phyloP scores from a whole-genome alignment of 1,284 basidiomycete species.

The Agaricales sp. region DNA sequence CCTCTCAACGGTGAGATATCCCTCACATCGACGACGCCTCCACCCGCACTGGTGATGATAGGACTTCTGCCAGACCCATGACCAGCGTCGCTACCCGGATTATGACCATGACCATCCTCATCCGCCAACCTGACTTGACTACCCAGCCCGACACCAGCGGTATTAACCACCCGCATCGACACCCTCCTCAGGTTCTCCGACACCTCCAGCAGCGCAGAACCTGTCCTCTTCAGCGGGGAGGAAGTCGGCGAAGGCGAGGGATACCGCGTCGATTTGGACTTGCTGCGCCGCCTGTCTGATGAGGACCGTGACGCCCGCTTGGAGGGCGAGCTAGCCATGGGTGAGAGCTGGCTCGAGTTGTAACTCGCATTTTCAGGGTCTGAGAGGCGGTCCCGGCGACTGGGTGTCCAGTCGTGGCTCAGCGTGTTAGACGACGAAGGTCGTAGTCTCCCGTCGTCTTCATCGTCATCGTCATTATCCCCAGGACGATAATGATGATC shows the following conservation, averaged over 20 bases:
- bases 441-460: constrained; percentile 21
- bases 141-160: constrained; percentile 55
- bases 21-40: constrained; percentile 38
- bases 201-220: constrained; percentile 45
- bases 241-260: constrained; percentile 42
- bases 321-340: no score
- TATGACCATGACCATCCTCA: constrained; percentile 30
- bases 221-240: constrained; percentile 49
- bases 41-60: constrained; percentile 23
- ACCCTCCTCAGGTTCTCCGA: constrained; percentile 55
- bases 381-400: neutral
- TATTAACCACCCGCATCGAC: constrained; percentile 77
- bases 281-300: constrained; percentile 16
- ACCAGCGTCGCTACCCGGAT: constrained; percentile 16
- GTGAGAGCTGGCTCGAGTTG: no score
- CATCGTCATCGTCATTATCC: no score
- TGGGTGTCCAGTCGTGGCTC: neutral
- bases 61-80: constrained; percentile 17
- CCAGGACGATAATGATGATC: no score
- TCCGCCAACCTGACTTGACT: constrained; percentile 48
- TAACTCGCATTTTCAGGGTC: no score
- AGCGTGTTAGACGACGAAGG: neutral
- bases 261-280: constrained; percentile 28
- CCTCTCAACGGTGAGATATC: constrained; percentile 58
- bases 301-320: no score